Evolutionary conservation across 2,329 filamentous ascomycete genomes (phyloP).

Genomic region (Sordariomycetes sp.): DNA sequence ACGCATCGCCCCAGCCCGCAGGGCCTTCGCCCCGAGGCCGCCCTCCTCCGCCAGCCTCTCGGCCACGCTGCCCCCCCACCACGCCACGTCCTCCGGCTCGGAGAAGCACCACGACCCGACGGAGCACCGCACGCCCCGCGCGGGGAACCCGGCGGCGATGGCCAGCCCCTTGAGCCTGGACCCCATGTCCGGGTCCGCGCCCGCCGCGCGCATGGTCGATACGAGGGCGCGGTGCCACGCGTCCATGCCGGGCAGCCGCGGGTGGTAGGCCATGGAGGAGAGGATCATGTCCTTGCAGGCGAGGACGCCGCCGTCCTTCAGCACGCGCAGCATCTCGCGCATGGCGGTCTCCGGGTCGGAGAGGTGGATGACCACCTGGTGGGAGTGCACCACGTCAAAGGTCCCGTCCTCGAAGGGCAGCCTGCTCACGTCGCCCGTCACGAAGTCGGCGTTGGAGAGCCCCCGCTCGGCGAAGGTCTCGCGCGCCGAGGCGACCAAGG

Average conservation of each 20-base stretch:
- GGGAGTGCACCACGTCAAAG: conserved; percentile 31
- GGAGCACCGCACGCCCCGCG: background rate
- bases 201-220: background rate
- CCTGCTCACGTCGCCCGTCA: conserved; percentile 20
- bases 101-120: conserved; percentile 3
- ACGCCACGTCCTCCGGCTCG: conserved; percentile 1
- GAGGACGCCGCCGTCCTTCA: conserved; percentile 29
- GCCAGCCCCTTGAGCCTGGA: conserved; percentile 1
- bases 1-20: background rate
- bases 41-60: conserved; percentile 2
- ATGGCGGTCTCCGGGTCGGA: conserved; percentile 20
- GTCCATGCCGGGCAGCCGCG: background rate
- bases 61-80: conserved; percentile 5
- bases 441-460: conserved; percentile 16
- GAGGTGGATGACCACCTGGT: conserved; percentile 31
- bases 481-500: conserved; percentile 19
- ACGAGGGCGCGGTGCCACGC: background rate
- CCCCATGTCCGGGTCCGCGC: conserved; percentile 5
- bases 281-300: conserved; percentile 50
- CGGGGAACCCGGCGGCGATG: conserved; percentile 1
- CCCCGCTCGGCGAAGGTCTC: conserved; percentile 8
- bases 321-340: conserved; percentile 29
- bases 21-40: background rate
- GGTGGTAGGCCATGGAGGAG: conserved; percentile 30
- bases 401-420: conserved; percentile 25